Evolutionary conservation across 2,329 filamentous ascomycete species (phyloP).

Genomic region (Hymenoscyphus linearis): DNA sequence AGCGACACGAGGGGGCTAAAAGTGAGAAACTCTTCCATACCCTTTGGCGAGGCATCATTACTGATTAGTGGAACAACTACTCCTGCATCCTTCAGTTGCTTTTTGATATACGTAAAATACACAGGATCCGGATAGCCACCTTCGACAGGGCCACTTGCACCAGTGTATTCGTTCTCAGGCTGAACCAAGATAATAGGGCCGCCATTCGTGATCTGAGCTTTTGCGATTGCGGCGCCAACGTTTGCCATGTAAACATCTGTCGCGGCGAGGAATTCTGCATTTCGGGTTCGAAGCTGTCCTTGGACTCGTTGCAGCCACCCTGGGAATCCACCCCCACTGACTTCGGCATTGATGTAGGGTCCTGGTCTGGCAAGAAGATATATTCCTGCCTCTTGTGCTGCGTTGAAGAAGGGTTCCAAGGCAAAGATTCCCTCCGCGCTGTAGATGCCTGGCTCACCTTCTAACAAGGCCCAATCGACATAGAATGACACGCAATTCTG

Average conservation of each 20-base stretch:
- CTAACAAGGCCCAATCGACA: conserved; percentile 70
- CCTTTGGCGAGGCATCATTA: conserved; percentile 54
- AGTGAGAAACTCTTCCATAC: too few species aligned
- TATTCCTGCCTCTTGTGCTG: conserved; percentile 66
- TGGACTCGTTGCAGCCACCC: conserved; percentile 71
- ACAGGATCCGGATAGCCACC: conserved; percentile 55
- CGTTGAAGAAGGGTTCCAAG: conserved; percentile 70
- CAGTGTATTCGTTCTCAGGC: conserved; percentile 75
- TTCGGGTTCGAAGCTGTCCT: conserved; percentile 57
- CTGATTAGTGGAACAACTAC: conserved; percentile 70
- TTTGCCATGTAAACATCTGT: conserved; percentile 56
- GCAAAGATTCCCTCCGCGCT: conserved; percentile 66
- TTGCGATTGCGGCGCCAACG: conserved; percentile 62
- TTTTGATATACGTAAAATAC: conserved; percentile 66
- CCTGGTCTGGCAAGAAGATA: conserved; percentile 60
- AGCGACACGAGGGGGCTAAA: not conserved
- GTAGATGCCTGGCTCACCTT: conserved; percentile 67
- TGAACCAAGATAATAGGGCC: conserved; percentile 76
- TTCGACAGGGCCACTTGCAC: conserved; percentile 40
- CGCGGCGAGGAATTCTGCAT: conserved; percentile 56
- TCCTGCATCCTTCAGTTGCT: conserved; percentile 62
- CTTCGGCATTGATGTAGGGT: conserved; percentile 72
- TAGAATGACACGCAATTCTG: conserved; percentile 72
- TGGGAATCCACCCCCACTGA: conserved; percentile 70
- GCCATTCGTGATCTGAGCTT: conserved; percentile 75